Evolutionary conservation across 176 grass and related monocot species (phyloP).

Genomic region (Ampelocalamus luodianensis): DNA sequence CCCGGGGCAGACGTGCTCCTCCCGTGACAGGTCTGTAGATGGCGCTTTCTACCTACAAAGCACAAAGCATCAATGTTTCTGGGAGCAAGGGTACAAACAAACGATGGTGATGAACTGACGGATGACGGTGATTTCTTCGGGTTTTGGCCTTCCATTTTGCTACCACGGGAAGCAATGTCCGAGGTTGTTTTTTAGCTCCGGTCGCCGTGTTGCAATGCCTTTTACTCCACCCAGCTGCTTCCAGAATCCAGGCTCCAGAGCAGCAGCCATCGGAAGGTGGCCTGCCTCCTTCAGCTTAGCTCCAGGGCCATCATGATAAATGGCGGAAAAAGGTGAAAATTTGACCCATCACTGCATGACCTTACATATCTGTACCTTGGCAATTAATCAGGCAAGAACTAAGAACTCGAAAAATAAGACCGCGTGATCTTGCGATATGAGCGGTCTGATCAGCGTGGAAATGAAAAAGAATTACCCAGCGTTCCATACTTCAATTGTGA

Average conservation of each 20-base stretch:
- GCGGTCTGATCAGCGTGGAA: neutral
- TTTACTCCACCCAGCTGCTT: conserved; percentile 26
- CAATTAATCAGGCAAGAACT: neutral
- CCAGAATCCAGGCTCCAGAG: neutral
- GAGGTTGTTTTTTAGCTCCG: neutral
- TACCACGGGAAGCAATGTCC: conserved; percentile 35
- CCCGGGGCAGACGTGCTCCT: neutral
- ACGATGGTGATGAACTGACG: conserved; percentile 16
- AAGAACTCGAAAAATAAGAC: neutral
- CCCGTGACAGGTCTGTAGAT: neutral
- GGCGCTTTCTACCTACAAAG: conserved; percentile 29
- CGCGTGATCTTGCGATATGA: neutral
- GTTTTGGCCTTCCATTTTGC: conserved; percentile 21
- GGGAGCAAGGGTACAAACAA: neutral
- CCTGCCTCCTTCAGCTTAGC: conserved; percentile 41
- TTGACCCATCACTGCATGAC: neutral
- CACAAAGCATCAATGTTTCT: neutral
- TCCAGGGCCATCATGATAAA: conserved; percentile 28
- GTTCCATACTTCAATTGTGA: neutral
- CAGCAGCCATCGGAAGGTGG: conserved; percentile 24
- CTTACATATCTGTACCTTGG: neutral
- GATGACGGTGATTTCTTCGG: conserved; percentile 2
- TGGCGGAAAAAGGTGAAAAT: neutral
- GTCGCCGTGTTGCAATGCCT: conserved; percentile 13
- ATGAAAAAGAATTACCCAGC: neutral